A percentile compares a stretch with the other conserved stretches of the same genome.
phyloP scores from a whole-genome alignment of 441 rosid species.

The Adansonia madagascariensis region DNA sequence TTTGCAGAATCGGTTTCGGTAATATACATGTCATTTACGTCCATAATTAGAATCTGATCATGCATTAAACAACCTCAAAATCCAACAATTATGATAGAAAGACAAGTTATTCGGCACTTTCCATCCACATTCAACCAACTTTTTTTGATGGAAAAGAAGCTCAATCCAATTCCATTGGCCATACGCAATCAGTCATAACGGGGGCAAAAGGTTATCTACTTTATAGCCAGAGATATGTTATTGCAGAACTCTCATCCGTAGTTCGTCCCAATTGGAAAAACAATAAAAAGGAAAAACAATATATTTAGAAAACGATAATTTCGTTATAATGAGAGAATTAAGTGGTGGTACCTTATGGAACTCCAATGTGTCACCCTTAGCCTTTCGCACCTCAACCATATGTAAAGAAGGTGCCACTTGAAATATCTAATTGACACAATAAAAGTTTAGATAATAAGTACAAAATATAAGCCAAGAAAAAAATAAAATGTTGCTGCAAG shows the following conservation, averaged over 20 bases:
- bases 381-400: conserved; percentile 94
- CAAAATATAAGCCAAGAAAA: not conserved
- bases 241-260: not conserved
- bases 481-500: not conserved
- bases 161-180: not conserved
- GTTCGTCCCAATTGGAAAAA: not conserved
- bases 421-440: conserved; percentile 56
- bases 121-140: not conserved
- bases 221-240: not conserved
- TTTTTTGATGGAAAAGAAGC: not conserved
- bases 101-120: not conserved
- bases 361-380: conserved; percentile 94
- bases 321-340: not conserved
- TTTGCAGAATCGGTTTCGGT: too few species aligned
- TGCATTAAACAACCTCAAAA: not conserved
- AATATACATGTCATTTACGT: too few species aligned
- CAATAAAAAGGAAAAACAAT: not conserved
- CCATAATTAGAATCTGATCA: not conserved
- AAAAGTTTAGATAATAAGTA: conserved; percentile 23
- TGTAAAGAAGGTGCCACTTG: conserved; percentile 95
- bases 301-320: not conserved
- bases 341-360: conserved; percentile 72
- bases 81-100: not conserved
- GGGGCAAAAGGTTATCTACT: not conserved
- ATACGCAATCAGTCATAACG: not conserved